phyloP scores from a whole-genome alignment of 139 green algal genomes.

The Chlamydomonas schloesseri region DNA sequence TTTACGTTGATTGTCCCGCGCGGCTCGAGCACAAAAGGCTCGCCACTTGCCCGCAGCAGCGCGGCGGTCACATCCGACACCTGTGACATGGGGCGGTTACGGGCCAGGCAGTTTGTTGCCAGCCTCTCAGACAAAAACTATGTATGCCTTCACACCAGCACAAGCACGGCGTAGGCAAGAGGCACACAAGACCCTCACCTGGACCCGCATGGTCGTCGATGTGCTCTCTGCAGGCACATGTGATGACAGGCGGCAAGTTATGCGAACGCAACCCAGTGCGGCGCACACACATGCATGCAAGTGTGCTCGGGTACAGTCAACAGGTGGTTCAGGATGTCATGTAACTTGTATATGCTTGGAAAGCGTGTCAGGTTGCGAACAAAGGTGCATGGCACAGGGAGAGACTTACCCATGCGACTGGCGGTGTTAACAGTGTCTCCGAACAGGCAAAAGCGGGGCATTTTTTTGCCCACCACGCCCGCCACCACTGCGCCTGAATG shows the following conservation, averaged over 20 bases:
- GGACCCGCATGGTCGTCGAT: background rate
- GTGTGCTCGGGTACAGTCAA: background rate
- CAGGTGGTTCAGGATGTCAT: too few relatives aligned
- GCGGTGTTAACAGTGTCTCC: conserved; percentile 34
- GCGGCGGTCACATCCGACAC: background rate
- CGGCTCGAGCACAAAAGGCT: background rate
- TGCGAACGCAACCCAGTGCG: too few relatives aligned
- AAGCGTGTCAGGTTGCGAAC: too few relatives aligned
- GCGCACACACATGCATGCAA: too few relatives aligned
- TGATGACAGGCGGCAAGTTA: too few relatives aligned
- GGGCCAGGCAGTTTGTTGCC: too few relatives aligned
- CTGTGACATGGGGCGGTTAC: background rate
- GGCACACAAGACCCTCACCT: background rate
- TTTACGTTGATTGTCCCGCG: conserved; percentile 1
- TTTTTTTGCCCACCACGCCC: conserved; percentile 16
- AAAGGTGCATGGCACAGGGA: too few relatives aligned
- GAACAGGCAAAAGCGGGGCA: conserved; percentile 40
- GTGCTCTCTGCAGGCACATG: background rate
- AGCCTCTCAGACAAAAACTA: too few relatives aligned
- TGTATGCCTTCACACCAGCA: too few relatives aligned
- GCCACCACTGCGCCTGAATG: conserved; percentile 7
- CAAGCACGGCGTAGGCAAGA: background rate
- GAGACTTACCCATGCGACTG: conserved; percentile 9
- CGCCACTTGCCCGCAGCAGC: background rate
- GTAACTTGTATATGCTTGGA: too few relatives aligned